These are phyloP conservation scores for Poa pratensis DNA, from an alignment of 176 grass and related monocot genomes.

Conservation along the genomic window DNA sequence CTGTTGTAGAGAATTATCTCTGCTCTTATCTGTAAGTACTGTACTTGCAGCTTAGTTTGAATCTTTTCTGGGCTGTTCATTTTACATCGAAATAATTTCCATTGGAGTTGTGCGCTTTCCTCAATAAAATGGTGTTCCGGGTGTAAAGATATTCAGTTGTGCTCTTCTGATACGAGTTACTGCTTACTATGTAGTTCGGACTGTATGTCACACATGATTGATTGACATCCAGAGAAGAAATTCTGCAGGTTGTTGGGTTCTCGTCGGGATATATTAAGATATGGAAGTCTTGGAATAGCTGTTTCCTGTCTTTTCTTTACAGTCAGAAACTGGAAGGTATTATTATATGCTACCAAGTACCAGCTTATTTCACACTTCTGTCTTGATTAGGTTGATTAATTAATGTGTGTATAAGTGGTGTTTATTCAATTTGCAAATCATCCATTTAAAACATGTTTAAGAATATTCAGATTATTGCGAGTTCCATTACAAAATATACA, in stretches of 20 bases:
- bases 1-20: background rate
- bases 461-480: constrained; percentile 22
- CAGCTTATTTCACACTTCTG: background rate
- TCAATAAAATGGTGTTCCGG: constrained; percentile 16
- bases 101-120: constrained; percentile 8
- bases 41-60: background rate
- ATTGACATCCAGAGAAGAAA: constrained; percentile 51
- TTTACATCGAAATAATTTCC: constrained; percentile 26
- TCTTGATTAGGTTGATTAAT: constrained; percentile 30
- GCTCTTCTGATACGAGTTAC: constrained; percentile 32
- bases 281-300: constrained; percentile 84
- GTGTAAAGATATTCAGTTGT: constrained; percentile 28
- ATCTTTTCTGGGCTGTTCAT: constrained; percentile 23
- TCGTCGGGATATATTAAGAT: constrained; percentile 82
- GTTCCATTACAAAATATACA: constrained; percentile 25
- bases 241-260: constrained; percentile 80
- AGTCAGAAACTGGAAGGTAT: constrained; percentile 93
- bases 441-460: constrained; percentile 3
- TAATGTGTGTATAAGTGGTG: constrained; percentile 1
- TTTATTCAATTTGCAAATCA: constrained; percentile 3
- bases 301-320: constrained; percentile 74
- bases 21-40: constrained; percentile 7
- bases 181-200: background rate
- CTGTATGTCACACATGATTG: constrained; percentile 34
- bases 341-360: background rate